A percentile compares a stretch with the other conserved stretches of the same genome.
These are phyloP conservation scores for Capsicum pubescens DNA, from an alignment of 257 asterid genomes.

Conservation along the genomic window DNA sequence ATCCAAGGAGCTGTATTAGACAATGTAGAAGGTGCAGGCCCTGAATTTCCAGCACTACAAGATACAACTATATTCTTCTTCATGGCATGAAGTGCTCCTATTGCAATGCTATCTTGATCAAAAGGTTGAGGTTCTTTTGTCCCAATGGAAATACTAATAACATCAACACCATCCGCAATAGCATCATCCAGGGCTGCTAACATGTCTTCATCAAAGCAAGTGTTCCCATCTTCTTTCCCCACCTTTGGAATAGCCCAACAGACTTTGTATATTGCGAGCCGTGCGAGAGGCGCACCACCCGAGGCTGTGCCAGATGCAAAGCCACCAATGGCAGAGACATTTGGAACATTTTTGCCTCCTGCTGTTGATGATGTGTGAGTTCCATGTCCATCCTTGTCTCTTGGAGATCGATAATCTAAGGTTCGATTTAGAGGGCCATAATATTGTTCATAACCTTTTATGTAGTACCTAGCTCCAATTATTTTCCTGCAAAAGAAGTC, in stretches of 20 bases:
- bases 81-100: conserved; percentile 80
- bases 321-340: conserved; percentile 71
- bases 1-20: conserved; percentile 91
- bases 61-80: conserved; percentile 72
- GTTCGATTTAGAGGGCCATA: conserved; percentile 71
- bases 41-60: conserved; percentile 85
- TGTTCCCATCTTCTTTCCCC: conserved; percentile 65
- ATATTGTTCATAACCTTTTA: conserved; percentile 68
- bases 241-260: conserved; percentile 79
- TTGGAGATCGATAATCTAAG: conserved; percentile 69
- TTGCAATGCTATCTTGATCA: conserved; percentile 59
- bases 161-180: conserved; percentile 82
- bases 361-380: conserved; percentile 85
- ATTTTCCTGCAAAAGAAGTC: conserved; percentile 56
- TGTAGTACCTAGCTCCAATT: conserved; percentile 85
- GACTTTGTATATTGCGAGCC: conserved; percentile 85
- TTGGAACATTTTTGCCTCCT: conserved; percentile 57
- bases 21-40: conserved; percentile 63
- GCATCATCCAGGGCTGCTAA: conserved; percentile 93
- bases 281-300: conserved; percentile 84
- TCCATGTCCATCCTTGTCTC: conserved; percentile 96
- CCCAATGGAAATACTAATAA: conserved; percentile 79
- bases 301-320: conserved; percentile 82
- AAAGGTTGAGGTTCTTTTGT: conserved; percentile 47
- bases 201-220: conserved; percentile 82